Evolutionary conservation across 2,329 filamentous ascomycete genomes (phyloP), one percentile per base, ranked within the genome.

Genomic region (Graphiopsis chlorocephala): DNA sequence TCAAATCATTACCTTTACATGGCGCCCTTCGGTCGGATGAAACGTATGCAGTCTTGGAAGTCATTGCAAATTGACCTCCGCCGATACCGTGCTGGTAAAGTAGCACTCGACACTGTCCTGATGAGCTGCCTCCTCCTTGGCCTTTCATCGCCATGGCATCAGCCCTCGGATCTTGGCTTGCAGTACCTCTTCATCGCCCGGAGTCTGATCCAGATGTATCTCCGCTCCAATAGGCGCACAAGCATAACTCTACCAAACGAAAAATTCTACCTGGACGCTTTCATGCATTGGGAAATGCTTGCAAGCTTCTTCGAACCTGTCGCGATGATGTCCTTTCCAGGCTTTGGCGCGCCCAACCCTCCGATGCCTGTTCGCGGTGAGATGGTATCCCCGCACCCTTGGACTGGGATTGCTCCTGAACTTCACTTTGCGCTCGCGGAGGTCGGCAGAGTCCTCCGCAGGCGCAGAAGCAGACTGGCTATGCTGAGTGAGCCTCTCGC

Each of bases 201-300:
- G 59, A 77, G 72, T 63, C 74, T 77, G 31, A 80, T 77, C 58
- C 75, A 75, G 53, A 62, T 62, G 60, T 62, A 62, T 31, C 60
- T 62, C n/a, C 60, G 60, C 3, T 81, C 80, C 11, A 82, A 82
- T 62, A 77, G 83, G 23, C 74, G 64, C 69, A 75, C 55, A 67
- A 74, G 23, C 73, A 76, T 57, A 72, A 73, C 17, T 70, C 76
- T 61, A 72, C 73, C 63, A 79, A 81, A 61, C 23, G 70, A 72
- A 25, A 65, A 68, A 31, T 86, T 86, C 70, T 85, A 85, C 67
- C 80, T 85, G 66, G 82, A 85, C 69, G 82, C 83, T 25, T 74
- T 86, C 47, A 81, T 85, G 58, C 84, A 85, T 67, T 86, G 84
- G 84, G 84, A 86, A 68, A 86, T 86, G 84, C 76, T 85, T 3